Base-by-base conservation (phyloP, 2,329 filamentous ascomycete species). In the Microdochium trichocladiopsis region DNA sequence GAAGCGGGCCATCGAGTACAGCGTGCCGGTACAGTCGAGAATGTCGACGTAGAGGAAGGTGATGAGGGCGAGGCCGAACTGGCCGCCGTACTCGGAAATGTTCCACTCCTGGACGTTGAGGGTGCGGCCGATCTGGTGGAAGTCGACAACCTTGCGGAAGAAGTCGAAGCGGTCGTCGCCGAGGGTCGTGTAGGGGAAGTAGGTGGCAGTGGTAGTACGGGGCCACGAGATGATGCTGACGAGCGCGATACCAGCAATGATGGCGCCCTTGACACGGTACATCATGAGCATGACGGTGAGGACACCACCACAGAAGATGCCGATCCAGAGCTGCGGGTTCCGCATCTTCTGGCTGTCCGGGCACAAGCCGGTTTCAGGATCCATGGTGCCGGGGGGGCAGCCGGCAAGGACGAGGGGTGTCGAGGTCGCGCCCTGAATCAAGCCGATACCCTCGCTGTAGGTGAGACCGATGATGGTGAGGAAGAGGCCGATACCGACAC, bases 11-110 rank as follows among this genome's bases (percentile, higher is more conserved):
- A 95, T 95, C 21, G 88, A 88, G 72, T 95, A 95, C 54, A 95
- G 73, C 1, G 90, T 95, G 60, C 89, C 90, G 0, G 90, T 95
- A 58, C 83, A 86, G 68, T 95, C 90, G 47, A 95, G 81, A 55
- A 95, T 93, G 62, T 95, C 90, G 58, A 95, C 90, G 62, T 95
- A 95, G 22, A 95, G 77, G 72, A 95, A 95, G 2, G 90, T 95
- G 67, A 95, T 85, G 57, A 95, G 83, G 1, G 90, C 90, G 49
- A 94, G 76, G 25, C 86, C 88, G 62, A 95, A 95, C 63, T 94
- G 85, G 3, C 82, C 82, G 11, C 86, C 84, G 53, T 90, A 83
- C 4, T 75, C 75, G 8, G 77, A 71, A 23, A 95, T 74, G 59
- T 87, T 73, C 86, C 88, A 95, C 53, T 90, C 73, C 63, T 90